Base-by-base conservation (phyloP, 805 yeast genomes). In the Candida broadrunensis region DNA sequence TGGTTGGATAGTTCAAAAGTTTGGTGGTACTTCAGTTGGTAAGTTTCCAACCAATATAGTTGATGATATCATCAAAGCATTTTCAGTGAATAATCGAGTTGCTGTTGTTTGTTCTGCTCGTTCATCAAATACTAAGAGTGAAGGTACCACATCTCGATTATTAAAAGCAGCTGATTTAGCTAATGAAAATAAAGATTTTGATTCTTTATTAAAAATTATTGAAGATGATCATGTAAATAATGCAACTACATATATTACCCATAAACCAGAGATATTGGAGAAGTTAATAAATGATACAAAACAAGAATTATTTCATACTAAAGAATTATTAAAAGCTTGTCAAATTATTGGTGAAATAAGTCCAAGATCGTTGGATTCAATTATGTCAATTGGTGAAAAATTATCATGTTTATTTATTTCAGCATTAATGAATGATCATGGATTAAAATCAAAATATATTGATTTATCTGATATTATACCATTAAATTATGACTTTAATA, bases 31-130 rank as follows among this genome's bases (percentile, higher is more conserved):
- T 13, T 83, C 93, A 35, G 97, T 93, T 24, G 99, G 99, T 17
- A 93, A 93, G 61, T 90, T 93, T 62, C 87, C 97, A 8, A 81
- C 76, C 38, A 77, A 83, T 49, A 93, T 93, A 41, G 89, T 88
- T 20, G 85, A 85, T 44, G 87, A 88, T 49, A 88, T 93, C 36
- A 86, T 93, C 36, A 80, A 80, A 55, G 78, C 72, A 18, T 88
- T 80, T 58, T 69, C 81, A 26, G 65, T 75, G 30, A 65, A 67
- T 35, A 74, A 73, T 49, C 75, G 83, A 41, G 96, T 90, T 13
- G 97, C 95, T 2, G 95, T 91, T 18, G 99, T 93, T 2, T 93
- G 99, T 62, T 85, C 95, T 25, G 99, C 99, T 2, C 77, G 99
- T 50, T 88, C 97, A 12, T 81, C 96, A 1, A 77, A 85, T 46